Conservation (phyloP, 2,329 filamentous ascomycete genomes). For the Talaromyces sp. region DNA sequence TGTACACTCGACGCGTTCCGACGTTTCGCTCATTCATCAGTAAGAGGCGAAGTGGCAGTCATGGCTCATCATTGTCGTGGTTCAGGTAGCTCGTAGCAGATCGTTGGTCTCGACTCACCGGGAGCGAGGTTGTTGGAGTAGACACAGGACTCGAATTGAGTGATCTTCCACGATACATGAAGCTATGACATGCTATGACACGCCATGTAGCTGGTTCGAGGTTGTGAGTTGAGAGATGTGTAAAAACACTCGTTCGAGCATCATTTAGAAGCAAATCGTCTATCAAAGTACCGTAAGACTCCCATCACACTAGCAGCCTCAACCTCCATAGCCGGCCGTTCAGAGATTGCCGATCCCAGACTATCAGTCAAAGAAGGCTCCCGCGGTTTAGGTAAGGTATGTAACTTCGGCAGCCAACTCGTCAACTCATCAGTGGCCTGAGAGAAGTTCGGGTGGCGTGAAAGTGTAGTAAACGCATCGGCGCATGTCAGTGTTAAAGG, state of each 20-base stretch:
- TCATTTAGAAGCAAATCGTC: constrained; percentile 57
- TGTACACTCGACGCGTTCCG: background rate
- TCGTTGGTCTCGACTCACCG: background rate
- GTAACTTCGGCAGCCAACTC: constrained; percentile 72
- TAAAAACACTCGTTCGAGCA: background rate
- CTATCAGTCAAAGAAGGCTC: constrained; percentile 31
- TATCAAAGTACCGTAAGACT: constrained; percentile 76
- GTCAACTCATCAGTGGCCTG: constrained; percentile 69
- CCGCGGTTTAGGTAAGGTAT: constrained; percentile 50
- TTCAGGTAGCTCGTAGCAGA: background rate
- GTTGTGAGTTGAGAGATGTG: background rate
- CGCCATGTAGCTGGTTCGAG: background rate
- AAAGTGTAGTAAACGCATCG: constrained; percentile 74
- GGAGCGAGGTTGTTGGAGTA: background rate
- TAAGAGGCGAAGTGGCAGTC: background rate
- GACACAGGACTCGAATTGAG: background rate
- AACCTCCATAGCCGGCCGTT: constrained; percentile 65
- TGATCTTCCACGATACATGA: background rate
- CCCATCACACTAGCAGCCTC: constrained; percentile 83
- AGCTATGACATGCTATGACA: background rate
- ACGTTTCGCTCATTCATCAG: background rate
- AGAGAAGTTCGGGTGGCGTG: constrained; percentile 72
- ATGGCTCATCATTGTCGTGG: background rate
- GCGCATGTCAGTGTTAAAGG: constrained; percentile 66
- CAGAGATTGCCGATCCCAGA: constrained; percentile 22